Evolutionary conservation across 1,139 yeast species (phyloP).

Genomic region (Hansenula lynferdii): DNA sequence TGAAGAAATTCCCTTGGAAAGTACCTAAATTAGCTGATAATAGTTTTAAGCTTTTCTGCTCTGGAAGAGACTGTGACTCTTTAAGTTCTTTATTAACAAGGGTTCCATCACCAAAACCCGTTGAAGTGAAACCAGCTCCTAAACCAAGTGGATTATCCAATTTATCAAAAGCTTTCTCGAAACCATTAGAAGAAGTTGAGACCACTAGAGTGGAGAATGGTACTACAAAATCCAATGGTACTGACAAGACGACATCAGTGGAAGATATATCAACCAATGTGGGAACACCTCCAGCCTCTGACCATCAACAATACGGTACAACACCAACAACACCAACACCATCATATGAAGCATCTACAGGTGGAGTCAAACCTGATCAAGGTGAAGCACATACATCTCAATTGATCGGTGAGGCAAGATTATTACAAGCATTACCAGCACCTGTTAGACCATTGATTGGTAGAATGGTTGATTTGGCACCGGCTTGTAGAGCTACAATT

Average conservation of each 20-base stretch:
- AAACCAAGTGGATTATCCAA: conserved; percentile 19
- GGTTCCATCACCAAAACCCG: conserved; percentile 32
- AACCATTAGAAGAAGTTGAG: conserved; percentile 26
- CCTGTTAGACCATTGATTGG: conserved; percentile 63
- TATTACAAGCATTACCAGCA: conserved; percentile 63
- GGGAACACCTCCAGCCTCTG: neutral
- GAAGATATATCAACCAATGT: no score
- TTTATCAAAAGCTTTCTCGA: conserved; percentile 27
- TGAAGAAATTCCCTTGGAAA: conserved; percentile 95
- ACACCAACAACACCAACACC: conserved; percentile 4
- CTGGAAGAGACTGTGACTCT: conserved; percentile 39
- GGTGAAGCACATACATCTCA: conserved; percentile 25
- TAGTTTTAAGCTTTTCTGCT: conserved; percentile 58
- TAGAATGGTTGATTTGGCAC: conserved; percentile 76
- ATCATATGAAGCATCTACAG: conserved; percentile 6
- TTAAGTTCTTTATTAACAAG: conserved; percentile 33
- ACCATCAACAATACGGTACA: conserved; percentile 1
- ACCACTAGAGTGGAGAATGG: no score
- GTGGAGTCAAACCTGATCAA: conserved; percentile 6
- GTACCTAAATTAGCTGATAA: conserved; percentile 86
- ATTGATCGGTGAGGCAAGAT: conserved; percentile 65
- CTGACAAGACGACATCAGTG: neutral
- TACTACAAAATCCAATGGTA: no score
- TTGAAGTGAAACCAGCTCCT: conserved; percentile 16
- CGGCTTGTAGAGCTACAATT: conserved; percentile 80